Conservation (phyloP, 208 protist genomes). For the Wallacemonas collosoma region DNA sequence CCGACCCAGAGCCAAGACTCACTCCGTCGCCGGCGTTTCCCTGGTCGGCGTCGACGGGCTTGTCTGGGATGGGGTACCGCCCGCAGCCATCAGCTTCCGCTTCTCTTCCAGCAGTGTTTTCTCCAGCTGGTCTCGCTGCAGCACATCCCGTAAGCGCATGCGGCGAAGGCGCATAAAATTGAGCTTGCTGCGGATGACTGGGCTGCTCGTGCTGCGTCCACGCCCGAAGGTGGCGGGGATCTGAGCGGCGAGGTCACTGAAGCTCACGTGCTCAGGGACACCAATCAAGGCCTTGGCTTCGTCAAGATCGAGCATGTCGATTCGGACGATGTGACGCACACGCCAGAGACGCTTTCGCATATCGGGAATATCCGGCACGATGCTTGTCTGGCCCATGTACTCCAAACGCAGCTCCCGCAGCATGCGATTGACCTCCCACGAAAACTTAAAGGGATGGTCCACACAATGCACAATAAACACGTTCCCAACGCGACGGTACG, state of each 20-base stretch:
- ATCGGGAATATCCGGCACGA: slow-evolving; percentile 75
- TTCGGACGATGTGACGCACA: slow-evolving; percentile 68
- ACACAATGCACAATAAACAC: slow-evolving; percentile 83
- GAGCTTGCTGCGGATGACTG: slow-evolving; percentile 63
- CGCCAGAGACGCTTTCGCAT: slow-evolving; percentile 81
- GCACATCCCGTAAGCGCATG: slow-evolving; percentile 81
- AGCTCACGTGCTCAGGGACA: slow-evolving; percentile 78
- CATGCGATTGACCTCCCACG: slow-evolving; percentile 85
- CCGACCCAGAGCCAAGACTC: too few relatives aligned
- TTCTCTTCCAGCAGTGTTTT: slow-evolving; percentile 68
- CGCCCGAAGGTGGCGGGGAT: slow-evolving; percentile 71
- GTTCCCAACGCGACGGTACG: slow-evolving; percentile 80
- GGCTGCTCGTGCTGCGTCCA: slow-evolving; percentile 33
- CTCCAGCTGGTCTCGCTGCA: slow-evolving; percentile 80
- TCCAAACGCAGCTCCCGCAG: slow-evolving; percentile 82
- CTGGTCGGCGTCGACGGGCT: too few relatives aligned
- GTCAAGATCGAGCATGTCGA: slow-evolving; percentile 82
- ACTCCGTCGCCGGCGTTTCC: too few relatives aligned
- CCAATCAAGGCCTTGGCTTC: slow-evolving; percentile 80
- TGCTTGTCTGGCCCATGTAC: slow-evolving; percentile 82
- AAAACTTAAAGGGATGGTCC: slow-evolving; percentile 85
- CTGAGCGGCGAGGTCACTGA: slow-evolving; percentile 66
- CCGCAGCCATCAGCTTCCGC: slow-evolving; percentile 29
- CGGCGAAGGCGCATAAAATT: slow-evolving; percentile 85
- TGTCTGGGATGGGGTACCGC: too few relatives aligned